phyloP scores from a whole-genome alignment of 2,329 filamentous ascomycete species.

The Elsinoe arachidis region DNA sequence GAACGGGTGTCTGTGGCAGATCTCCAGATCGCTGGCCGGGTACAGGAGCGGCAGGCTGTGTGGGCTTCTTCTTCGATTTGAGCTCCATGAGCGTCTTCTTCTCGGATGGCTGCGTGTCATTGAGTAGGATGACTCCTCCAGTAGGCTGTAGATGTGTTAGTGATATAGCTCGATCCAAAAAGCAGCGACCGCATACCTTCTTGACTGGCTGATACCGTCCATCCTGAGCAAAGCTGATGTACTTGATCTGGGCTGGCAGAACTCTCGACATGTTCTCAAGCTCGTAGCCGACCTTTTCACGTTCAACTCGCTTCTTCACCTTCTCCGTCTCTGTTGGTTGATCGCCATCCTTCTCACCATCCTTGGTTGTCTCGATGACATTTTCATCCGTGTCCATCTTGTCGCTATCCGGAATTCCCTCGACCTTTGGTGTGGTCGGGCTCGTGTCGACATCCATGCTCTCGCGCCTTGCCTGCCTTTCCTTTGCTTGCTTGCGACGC shows the following conservation, averaged over 20 bases:
- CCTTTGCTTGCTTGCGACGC: slow-evolving; percentile 87
- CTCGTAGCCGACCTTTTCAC: slow-evolving; percentile 94
- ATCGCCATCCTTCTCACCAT: slow-evolving; percentile 37
- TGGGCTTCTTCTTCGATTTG: slow-evolving; percentile 70
- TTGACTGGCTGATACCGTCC: slow-evolving; percentile 83
- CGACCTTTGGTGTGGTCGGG: slow-evolving; percentile 62
- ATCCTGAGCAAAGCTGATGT: slow-evolving; percentile 82
- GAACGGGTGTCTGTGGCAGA: slow-evolving; percentile 22
- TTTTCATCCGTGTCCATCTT: slow-evolving; percentile 69
- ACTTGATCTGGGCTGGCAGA: slow-evolving; percentile 85
- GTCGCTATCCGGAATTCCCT: slow-evolving; percentile 49
- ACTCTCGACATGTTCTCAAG: slow-evolving; percentile 96
- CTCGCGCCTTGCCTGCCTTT: slow-evolving; percentile 77
- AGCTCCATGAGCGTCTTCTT: slow-evolving; percentile 77
- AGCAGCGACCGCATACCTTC: slow-evolving; percentile 52
- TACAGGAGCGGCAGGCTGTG: slow-evolving; percentile 37
- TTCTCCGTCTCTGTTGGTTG: slow-evolving; percentile 46
- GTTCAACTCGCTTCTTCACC: slow-evolving; percentile 81
- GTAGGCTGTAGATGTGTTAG: slow-evolving; percentile 60
- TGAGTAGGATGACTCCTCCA: slow-evolving; percentile 83
- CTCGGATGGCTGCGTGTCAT: slow-evolving; percentile 72
- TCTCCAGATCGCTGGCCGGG: slow-evolving; percentile 21
- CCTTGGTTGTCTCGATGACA: slow-evolving; percentile 32
- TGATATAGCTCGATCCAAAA: slow-evolving; percentile 16
- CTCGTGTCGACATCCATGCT: slow-evolving; percentile 91